Base-by-base conservation (phyloP, 768 basidiomycete species). In the Gyrodon lividus region DNA sequence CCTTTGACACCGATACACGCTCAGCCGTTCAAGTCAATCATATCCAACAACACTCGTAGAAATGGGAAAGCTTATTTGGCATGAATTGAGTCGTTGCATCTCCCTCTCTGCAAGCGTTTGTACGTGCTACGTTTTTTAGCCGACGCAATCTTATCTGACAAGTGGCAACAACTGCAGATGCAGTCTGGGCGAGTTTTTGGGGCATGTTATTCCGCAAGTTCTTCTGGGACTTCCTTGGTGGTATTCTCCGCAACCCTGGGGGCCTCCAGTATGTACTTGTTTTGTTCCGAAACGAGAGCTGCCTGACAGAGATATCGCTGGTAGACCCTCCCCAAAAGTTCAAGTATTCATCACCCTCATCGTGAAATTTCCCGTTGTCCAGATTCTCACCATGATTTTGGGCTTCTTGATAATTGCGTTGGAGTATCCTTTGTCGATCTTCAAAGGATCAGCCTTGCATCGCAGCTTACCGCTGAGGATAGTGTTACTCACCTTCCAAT, bases 161-260 rank as follows among this genome's bases (percentile, higher is more conserved):
- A 39, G 56, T 56, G 51, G 56, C 50, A 44, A 39, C 31, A 0
- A 34, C 41, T 26, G 23, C 55, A 92, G 90, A 90, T 66, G 80
- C 84, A 51, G 73, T 92, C 10, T 92, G 89, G 91, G 85, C 88
- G 13, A 75, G 80, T 28, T 85, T 89, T 71, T 95, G 81, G 72
- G 93, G 84, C 16, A 67, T 94, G 13, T 74, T 87, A 60, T 93
- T 83, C 73, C 89, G 92, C 70, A 96, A 96, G 74, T 96, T 92
- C 80, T 94, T 96, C 73, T 96, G 90, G 89, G 94, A 96, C 74
- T 92, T 96, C 65, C 73, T 92, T n/a, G 85, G 83, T 52, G 92
- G 89, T 42, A 85, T 78, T 51, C 65, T 91, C 51, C 86, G 88
- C 55, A 78, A 81, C 65, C 89, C 89, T 24, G 89, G 89, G 72